Evolutionary conservation across 2,329 filamentous ascomycete genomes (phyloP), one percentile per base, ranked within the genome.

Genomic region (Phialophora macrospora): DNA sequence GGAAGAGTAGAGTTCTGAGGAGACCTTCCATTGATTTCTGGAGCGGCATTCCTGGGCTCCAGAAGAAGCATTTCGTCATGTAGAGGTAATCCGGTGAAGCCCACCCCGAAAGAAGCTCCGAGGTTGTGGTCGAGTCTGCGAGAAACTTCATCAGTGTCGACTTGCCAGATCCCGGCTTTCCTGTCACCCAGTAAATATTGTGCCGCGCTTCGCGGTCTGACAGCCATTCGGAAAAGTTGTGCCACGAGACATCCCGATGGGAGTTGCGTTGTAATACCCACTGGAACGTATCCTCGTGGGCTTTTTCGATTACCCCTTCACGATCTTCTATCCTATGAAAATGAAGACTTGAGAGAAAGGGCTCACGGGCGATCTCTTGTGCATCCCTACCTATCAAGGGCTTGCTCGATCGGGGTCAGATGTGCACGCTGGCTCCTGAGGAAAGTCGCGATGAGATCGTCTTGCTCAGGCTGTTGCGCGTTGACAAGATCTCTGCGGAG

Each of bases 11-110:
- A n/a, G 41, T 46, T 7, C 41, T 46, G 41, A 46, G 41, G 14
- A 46, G 41, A 17, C 41, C 41, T 46, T 46, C 41, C 41, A 46
- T 46, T 17, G 41, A 46, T n/a, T 20, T 46, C 41, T 46, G 41
- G 4, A 46, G 14, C 14, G 20, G 14, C 6, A 6, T 46, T 20
- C 41, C 41, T 1, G 41, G 41, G 41, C 20, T 46, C 41, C 41
- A 46, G 14, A 46, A 46, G 30, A 46, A 46, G 41, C 41, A 46
- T 46, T n/a, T 17, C 41, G 8, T 17, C 41, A 7, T 20, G 14
- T 46, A 20, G 14, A 46, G 14, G 20, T 17, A 20, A 17, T 46
- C 20, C 14, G 41, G 20, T 46, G 41, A 17, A 4, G 41, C 14
- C 41, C 41, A 46, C 4, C 4, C 3, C 41, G 41, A 46, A n/a